phyloP scores from a whole-genome alignment of 495 filamentous ascomycete genomes.

The Xylaria bambusicola region DNA sequence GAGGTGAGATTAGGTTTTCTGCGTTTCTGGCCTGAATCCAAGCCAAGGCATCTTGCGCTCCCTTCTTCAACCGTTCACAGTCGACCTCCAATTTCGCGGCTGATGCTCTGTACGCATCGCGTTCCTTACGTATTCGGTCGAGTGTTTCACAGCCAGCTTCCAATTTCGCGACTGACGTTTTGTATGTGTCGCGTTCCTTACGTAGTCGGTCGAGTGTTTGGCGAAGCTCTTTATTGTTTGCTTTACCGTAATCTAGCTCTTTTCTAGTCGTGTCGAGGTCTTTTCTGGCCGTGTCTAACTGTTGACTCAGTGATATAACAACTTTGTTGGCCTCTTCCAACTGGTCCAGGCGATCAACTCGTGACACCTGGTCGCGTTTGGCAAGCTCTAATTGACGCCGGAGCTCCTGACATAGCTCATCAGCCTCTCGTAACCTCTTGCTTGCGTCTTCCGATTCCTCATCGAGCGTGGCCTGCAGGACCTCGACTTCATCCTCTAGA shows the following conservation, averaged over 20 bases:
- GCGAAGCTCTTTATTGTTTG: conserved; percentile 32
- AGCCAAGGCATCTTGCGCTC: conserved; percentile 25
- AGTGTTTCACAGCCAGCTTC: conserved; percentile 43
- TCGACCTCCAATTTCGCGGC: conserved; percentile 47
- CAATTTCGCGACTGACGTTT: conserved; percentile 45
- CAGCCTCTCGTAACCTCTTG: conserved; percentile 49
- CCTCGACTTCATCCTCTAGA: conserved; percentile 79
- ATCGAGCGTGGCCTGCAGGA: conserved; percentile 71
- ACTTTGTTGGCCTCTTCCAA: conserved; percentile 74
- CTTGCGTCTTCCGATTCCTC: conserved; percentile 71
- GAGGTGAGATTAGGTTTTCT: conserved; percentile 23
- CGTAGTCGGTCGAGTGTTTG: conserved; percentile 50
- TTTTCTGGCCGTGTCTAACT: conserved; percentile 46
- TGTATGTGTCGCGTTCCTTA: conserved; percentile 46
- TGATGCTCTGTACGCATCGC: conserved; percentile 44
- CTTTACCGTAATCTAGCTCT: conserved; percentile 27
- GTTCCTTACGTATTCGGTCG: conserved; percentile 46
- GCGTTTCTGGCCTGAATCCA: conserved; percentile 42
- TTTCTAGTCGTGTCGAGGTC: conserved; percentile 27
- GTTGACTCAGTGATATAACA: conserved; percentile 63
- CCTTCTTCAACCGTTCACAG: conserved; percentile 39
- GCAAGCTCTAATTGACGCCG: conserved; percentile 50
- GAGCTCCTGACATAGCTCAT: conserved; percentile 53
- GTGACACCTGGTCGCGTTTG: conserved; percentile 44
- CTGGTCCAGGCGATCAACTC: conserved; percentile 56